Evolutionary conservation across 164 flowering plant species (phyloP).

Genomic region (Chimonanthus praecox): DNA sequence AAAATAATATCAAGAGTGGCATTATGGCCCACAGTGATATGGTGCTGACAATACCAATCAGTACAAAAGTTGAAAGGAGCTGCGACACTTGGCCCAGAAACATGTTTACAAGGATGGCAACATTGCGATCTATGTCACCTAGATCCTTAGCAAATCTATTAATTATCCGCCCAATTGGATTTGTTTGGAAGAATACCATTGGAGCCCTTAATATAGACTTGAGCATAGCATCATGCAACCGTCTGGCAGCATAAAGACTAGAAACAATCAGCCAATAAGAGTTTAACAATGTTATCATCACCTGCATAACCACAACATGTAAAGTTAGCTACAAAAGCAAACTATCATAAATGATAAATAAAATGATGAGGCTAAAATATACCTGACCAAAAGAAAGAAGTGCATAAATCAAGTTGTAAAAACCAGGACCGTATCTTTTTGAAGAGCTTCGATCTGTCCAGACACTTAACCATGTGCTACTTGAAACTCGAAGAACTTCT

Average conservation of each 20-base stretch:
- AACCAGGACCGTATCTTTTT: conserved; percentile 47
- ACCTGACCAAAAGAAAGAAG: conserved; percentile 84
- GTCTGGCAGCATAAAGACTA: conserved; percentile 92
- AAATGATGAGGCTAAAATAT: not conserved
- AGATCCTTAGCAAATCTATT: conserved; percentile 98
- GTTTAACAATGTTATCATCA: conserved; percentile 69
- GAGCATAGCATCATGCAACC: conserved; percentile 93
- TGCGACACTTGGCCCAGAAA: conserved; percentile 71
- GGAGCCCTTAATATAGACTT: conserved; percentile 87
- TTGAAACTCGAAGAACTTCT: conserved; percentile 71
- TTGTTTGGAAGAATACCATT: conserved; percentile 96
- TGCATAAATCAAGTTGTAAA: conserved; percentile 70
- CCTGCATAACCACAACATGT: conserved; percentile 41
- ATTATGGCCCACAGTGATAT: conserved; percentile 95
- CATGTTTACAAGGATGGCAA: conserved; percentile 77
- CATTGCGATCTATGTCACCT: conserved; percentile 88
- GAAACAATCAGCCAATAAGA: conserved; percentile 87
- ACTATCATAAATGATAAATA: not conserved
- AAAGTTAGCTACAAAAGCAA: not conserved
- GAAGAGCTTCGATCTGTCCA: conserved; percentile 76
- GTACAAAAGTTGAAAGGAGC: conserved; percentile 88
- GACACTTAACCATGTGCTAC: conserved; percentile 95
- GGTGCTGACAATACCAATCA: conserved; percentile 95
- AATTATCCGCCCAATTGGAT: conserved; percentile 91
- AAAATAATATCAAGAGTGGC: conserved; percentile 92